phyloP scores from a whole-genome alignment of 2,329 filamentous ascomycete genomes.

The Trichophyton benhamiae region DNA sequence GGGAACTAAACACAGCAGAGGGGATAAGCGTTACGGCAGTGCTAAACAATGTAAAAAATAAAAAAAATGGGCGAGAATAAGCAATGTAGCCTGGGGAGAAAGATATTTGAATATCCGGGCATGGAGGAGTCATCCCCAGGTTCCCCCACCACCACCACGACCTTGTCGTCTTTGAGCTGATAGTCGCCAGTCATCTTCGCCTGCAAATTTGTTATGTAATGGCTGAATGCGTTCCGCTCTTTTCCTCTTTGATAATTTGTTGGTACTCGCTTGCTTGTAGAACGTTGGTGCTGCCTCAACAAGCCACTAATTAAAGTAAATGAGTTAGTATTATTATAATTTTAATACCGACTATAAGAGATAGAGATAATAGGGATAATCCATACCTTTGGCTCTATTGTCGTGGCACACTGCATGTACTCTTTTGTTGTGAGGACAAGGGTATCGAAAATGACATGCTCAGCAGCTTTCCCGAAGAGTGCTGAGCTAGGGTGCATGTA shows the following conservation, averaged over 20 bases:
- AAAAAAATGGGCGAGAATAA: background rate
- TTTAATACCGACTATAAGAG: background rate
- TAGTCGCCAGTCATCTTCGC: conserved; percentile 89
- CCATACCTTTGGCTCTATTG: conserved; percentile 70
- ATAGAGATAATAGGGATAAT: background rate
- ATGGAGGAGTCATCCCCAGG: conserved; percentile 53
- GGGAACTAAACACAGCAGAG: too few species aligned
- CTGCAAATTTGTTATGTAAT: conserved; percentile 81
- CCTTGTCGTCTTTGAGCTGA: conserved; percentile 77
- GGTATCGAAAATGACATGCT: conserved; percentile 85
- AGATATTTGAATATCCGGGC: background rate
- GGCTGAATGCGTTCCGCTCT: conserved; percentile 91
- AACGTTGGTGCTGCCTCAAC: conserved; percentile 97
- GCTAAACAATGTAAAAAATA: background rate
- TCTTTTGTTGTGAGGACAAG: conserved; percentile 56
- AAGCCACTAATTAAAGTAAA: conserved; percentile 42
- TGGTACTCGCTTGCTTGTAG: conserved; percentile 89
- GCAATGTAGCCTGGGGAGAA: background rate
- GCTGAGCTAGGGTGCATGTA: conserved; percentile 88
- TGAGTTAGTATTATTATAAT: background rate
- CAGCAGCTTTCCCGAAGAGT: conserved; percentile 86
- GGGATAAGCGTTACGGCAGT: background rate
- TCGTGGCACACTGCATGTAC: conserved; percentile 92
- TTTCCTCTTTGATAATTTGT: conserved; percentile 79
- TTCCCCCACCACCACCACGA: conserved; percentile 76